Base-by-base conservation (phyloP, 176 grass and related monocot genomes). In the Aegilops umbellulata region DNA sequence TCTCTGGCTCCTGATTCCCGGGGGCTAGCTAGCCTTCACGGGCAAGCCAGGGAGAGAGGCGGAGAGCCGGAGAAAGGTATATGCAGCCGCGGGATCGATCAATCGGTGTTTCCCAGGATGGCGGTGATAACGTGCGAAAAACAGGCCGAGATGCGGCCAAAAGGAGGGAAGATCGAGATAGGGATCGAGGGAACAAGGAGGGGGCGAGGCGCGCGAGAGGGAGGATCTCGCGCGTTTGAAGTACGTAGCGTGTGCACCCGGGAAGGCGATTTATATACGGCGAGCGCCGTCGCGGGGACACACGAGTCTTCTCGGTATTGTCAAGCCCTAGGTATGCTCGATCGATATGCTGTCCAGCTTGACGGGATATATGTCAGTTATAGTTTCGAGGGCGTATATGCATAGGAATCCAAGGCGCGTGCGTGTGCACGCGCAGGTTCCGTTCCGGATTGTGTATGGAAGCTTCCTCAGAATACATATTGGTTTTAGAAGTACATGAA, bases 11-110 rank as follows among this genome's bases (percentile, higher is more conserved):
- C 84, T 34, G 89, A 83, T 90, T 79, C 85, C 65, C 51, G 41
- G 62, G 68, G 69, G 26, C 69, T 27, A 76, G 25, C 69, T 19
- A 10, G 55, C 19, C 55, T 79, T 91, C 85, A 91, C 6, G 62
- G 41, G 70, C 41, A 91, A 84, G 61, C 25, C 44, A 74, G 31
- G 87, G 39, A 77, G 22, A 12, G 8, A 78, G 20, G 81, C 35
- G 68, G 17, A 81, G 17, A 14, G 49, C n/a, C 82, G 46, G 80
- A 76, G 81, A 76, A 91, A 90, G 76, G 80, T 80, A 87, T 84
- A 80, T 80, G 38, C 73, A 68, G 31, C 8, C 23, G 25, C 70
- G 22, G 22, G n/a, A n/a, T 1, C 69, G 15, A 17, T 66, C 7
- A 60, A 80, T 87, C 60, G 71, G 26, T 60, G 24, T 61, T 60